Evolutionary conservation across 2,329 filamentous ascomycete genomes (phyloP).

Genomic region (Geoglossum cookeanum): DNA sequence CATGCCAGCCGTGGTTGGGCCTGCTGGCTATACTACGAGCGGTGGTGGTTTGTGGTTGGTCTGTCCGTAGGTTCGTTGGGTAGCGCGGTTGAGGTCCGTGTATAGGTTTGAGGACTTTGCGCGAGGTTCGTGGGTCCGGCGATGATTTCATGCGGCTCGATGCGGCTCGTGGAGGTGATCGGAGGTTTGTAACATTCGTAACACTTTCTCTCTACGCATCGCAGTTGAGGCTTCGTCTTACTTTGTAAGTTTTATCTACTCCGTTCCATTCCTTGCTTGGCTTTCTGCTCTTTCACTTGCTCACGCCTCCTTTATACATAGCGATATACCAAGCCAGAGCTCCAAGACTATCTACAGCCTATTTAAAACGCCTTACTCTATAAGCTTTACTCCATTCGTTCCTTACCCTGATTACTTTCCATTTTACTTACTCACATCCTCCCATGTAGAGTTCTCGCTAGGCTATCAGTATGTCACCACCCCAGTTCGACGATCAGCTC

Average conservation of each 20-base stretch:
- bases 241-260: neutral
- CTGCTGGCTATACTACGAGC: too few relatives aligned
- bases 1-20: too few relatives aligned
- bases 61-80: too few relatives aligned
- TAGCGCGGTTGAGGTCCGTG: too few relatives aligned
- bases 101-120: too few relatives aligned
- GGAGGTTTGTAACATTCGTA: too few relatives aligned
- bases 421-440: neutral
- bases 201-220: neutral
- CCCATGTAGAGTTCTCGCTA: neutral
- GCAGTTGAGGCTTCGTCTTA: neutral
- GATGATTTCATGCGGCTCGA: too few relatives aligned
- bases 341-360: neutral
- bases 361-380: neutral
- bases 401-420: neutral
- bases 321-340: neutral
- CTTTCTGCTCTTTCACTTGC: neutral
- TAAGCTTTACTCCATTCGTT: neutral
- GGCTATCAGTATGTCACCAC: neutral
- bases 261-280: neutral
- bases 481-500: neutral
- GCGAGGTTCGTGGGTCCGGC: too few relatives aligned
- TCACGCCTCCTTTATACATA: neutral
- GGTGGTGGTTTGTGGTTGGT: too few relatives aligned
- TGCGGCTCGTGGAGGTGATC: too few relatives aligned